Conservation (phyloP, 1,284 basidiomycete genomes). For the Pascua sp. region DNA sequence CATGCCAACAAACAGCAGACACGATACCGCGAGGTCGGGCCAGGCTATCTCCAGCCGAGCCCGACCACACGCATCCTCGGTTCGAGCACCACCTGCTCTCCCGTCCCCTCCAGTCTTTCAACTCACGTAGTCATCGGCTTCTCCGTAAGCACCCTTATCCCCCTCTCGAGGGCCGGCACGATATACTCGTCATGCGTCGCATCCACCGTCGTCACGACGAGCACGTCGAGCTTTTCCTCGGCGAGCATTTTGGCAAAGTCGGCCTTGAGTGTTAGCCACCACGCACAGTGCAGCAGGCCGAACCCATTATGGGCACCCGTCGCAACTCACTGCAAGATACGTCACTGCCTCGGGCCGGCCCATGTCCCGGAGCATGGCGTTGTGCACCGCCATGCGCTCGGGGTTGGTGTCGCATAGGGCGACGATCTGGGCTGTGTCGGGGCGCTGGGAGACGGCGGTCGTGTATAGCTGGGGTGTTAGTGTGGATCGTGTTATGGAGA, state of each 20-base stretch:
- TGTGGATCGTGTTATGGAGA: too few species aligned
- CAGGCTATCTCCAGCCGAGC: too few species aligned
- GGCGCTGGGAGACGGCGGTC: slow-evolving; percentile 28
- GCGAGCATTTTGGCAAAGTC: slow-evolving; percentile 55
- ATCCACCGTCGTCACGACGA: slow-evolving; percentile 59
- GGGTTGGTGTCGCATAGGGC: slow-evolving; percentile 57
- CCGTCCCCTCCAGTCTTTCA: not conserved
- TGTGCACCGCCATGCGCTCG: slow-evolving; percentile 55
- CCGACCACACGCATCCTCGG: too few species aligned
- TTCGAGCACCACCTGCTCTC: not conserved
- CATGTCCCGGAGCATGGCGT: slow-evolving; percentile 51
- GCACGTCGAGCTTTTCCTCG: slow-evolving; percentile 54
- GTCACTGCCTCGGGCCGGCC: slow-evolving; percentile 39
- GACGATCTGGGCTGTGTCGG: slow-evolving; percentile 44
- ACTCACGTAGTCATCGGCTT: slow-evolving; percentile 58
- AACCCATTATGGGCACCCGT: too few species aligned
- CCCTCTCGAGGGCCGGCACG: slow-evolving; percentile 38
- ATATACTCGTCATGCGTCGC: slow-evolving; percentile 57
- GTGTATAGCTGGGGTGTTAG: slow-evolving; percentile 31
- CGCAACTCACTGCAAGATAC: slow-evolving; percentile 30
- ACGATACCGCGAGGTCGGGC: not conserved
- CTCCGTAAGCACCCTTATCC: slow-evolving; percentile 55
- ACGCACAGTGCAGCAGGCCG: too few species aligned
- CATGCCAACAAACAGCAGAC: too few species aligned
- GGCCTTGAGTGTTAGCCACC: slow-evolving; percentile 22